Conservation (phyloP, 1,284 basidiomycete genomes). For the Trametes sp. region DNA sequence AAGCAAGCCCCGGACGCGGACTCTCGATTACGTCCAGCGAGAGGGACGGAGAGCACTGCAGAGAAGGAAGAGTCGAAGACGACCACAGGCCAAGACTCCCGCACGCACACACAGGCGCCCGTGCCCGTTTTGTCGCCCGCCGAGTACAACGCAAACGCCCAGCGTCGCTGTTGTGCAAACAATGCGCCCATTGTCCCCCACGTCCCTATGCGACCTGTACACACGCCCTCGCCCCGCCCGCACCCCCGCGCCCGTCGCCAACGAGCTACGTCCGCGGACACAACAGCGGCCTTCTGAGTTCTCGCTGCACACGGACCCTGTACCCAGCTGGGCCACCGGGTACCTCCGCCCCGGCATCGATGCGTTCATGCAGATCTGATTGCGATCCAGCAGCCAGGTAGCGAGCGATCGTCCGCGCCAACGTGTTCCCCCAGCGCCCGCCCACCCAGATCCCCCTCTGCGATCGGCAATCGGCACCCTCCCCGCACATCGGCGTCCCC, state of each 20-base stretch:
- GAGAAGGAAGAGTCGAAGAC: conserved; percentile 1
- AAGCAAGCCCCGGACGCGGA: conserved; percentile 33
- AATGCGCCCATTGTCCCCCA: conserved; percentile 25
- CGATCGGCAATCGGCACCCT: conserved; percentile 19
- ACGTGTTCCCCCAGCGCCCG: conserved; percentile 17
- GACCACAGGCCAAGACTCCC: background rate
- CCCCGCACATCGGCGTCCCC: background rate
- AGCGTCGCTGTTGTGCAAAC: conserved; percentile 18
- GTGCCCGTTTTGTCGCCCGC: conserved; percentile 19
- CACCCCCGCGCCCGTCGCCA: conserved; percentile 1
- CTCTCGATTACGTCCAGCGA: conserved; percentile 36
- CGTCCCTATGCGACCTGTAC: conserved; percentile 18
- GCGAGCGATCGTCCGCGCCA: conserved; percentile 11
- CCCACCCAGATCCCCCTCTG: conserved; percentile 13
- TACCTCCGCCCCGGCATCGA: conserved; percentile 26
- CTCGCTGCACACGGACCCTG: conserved; percentile 17
- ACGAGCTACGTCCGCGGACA: conserved; percentile 5
- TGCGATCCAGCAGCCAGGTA: conserved; percentile 25
- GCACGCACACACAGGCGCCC: conserved; percentile 20
- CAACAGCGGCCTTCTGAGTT: conserved; percentile 2
- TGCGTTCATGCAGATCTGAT: conserved; percentile 33
- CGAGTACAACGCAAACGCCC: conserved; percentile 18
- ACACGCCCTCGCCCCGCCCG: conserved; percentile 1
- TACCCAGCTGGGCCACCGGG: conserved; percentile 23
- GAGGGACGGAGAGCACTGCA: conserved; percentile 27